These are phyloP conservation scores for Mucor velutinosus DNA, from an alignment of 371 early-diverging fungal species.

Conservation along the genomic window DNA sequence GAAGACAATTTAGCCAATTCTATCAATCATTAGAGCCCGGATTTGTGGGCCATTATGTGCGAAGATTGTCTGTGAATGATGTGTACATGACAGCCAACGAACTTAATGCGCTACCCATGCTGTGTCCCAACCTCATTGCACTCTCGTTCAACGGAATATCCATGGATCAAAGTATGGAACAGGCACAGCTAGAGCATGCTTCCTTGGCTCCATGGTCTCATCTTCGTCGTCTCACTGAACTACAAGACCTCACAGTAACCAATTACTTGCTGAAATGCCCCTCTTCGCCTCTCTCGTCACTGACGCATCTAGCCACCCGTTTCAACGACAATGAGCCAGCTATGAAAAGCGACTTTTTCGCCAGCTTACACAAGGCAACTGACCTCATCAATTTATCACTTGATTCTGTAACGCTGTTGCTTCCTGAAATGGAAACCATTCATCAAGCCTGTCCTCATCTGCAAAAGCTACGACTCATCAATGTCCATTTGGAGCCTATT, in stretches of 20 bases:
- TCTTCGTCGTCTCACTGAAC: slow-evolving; percentile 13
- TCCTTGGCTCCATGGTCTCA: slow-evolving; percentile 10
- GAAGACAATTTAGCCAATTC: slow-evolving; percentile 16
- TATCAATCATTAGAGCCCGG: background rate
- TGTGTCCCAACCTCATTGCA: slow-evolving; percentile 13
- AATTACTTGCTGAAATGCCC: background rate
- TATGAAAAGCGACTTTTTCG: slow-evolving; percentile 3
- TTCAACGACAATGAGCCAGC: background rate
- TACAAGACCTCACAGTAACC: slow-evolving; percentile 7
- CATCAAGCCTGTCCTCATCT: slow-evolving; percentile 16
- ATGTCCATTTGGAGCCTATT: slow-evolving; percentile 4
- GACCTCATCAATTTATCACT: slow-evolving; percentile 11
- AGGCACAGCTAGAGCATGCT: background rate
- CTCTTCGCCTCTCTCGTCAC: background rate
- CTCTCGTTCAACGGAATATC: slow-evolving; percentile 13
- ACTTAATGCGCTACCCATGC: slow-evolving; percentile 1
- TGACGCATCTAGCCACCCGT: slow-evolving; percentile 7
- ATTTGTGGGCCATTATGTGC: slow-evolving; percentile 11
- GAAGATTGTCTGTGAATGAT: slow-evolving; percentile 9
- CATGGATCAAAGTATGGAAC: background rate
- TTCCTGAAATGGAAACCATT: slow-evolving; percentile 16
- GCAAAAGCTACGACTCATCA: slow-evolving; percentile 5
- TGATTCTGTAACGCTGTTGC: slow-evolving; percentile 1
- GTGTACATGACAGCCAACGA: slow-evolving; percentile 8
- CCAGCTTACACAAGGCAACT: slow-evolving; percentile 1